These are phyloP conservation scores for Babesia bigemina DNA, from an alignment of 169 alveolate species.

Conservation along the genomic window DNA sequence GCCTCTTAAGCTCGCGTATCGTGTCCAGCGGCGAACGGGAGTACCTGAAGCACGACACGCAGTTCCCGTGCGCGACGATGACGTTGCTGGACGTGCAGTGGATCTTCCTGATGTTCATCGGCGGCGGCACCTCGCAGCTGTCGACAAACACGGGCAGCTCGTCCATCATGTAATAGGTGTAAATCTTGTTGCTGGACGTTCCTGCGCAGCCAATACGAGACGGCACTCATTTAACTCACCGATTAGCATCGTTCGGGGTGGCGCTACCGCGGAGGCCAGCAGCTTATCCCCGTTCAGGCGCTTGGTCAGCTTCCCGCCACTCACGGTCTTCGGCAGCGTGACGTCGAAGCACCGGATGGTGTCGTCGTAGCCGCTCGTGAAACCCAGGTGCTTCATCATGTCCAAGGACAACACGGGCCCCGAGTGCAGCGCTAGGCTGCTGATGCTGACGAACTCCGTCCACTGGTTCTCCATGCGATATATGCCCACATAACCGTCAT, in stretches of 20 bases:
- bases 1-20: not conserved
- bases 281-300: conserved; percentile 75
- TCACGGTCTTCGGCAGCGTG: conserved; percentile 54
- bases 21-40: conserved; percentile 19
- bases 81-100: conserved; percentile 31
- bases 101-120: conserved; percentile 48
- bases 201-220: not conserved
- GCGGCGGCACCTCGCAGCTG: conserved; percentile 38
- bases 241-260: conserved; percentile 14
- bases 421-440: conserved; percentile 64
- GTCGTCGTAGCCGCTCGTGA: conserved; percentile 80
- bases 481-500: conserved; percentile 45
- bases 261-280: conserved; percentile 49
- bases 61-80: conserved; percentile 65
- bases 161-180: conserved; percentile 52
- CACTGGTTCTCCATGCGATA: conserved; percentile 31
- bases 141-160: conserved; percentile 56
- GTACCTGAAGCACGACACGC: conserved; percentile 47
- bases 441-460: conserved; percentile 56
- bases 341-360: conserved; percentile 65
- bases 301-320: conserved; percentile 77
- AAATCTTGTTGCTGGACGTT: conserved; percentile 41
- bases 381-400: conserved; percentile 33
- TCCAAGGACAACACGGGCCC: conserved; percentile 69
- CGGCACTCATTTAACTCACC: conserved; percentile 11